Percentiles rank a stretch among this genome's conserved stretches.
Evolutionary conservation across 2,329 filamentous ascomycete species (phyloP).

Genomic region (Fusarium scirpi): DNA sequence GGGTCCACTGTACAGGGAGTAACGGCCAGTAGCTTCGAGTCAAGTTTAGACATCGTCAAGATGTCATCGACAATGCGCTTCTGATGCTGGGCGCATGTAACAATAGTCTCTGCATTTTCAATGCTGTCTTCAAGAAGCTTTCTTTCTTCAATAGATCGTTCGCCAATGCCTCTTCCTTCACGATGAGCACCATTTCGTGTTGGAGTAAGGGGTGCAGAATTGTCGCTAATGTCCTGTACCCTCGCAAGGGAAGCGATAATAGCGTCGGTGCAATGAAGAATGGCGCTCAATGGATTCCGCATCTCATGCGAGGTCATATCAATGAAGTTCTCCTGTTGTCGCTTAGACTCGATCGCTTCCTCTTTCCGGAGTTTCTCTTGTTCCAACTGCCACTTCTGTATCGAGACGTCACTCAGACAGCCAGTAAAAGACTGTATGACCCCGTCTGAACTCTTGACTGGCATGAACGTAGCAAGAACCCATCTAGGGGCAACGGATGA

Average conservation of each 20-base stretch:
- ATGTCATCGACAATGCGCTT: conserved; percentile 84
- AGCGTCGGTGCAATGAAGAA: conserved; percentile 79
- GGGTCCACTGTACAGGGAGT: conserved; percentile 78
- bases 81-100: conserved; percentile 82
- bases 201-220: conserved; percentile 43
- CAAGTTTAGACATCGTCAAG: conserved; percentile 79
- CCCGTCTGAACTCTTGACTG: conserved; percentile 61
- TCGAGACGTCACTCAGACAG: conserved; percentile 62
- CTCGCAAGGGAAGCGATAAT: conserved; percentile 66
- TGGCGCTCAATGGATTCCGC: conserved; percentile 79
- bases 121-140: conserved; percentile 70
- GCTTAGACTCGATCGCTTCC: conserved; percentile 68
- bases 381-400: conserved; percentile 65
- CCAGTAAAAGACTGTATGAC: conserved; percentile 61
- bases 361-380: conserved; percentile 63
- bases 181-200: conserved; percentile 25
- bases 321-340: conserved; percentile 85
- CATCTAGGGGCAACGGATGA: conserved; percentile 60
- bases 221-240: conserved; percentile 56
- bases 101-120: conserved; percentile 82
- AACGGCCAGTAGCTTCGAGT: conserved; percentile 79
- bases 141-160: conserved; percentile 52
- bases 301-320: conserved; percentile 81
- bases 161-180: conserved; percentile 10
- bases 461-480: conserved; percentile 64